A percentile compares a stretch with the other conserved stretches of the same genome.
These are phyloP conservation scores for Ramaria sp. DNA, from an alignment of 768 basidiomycete genomes.

Conservation along the genomic window DNA sequence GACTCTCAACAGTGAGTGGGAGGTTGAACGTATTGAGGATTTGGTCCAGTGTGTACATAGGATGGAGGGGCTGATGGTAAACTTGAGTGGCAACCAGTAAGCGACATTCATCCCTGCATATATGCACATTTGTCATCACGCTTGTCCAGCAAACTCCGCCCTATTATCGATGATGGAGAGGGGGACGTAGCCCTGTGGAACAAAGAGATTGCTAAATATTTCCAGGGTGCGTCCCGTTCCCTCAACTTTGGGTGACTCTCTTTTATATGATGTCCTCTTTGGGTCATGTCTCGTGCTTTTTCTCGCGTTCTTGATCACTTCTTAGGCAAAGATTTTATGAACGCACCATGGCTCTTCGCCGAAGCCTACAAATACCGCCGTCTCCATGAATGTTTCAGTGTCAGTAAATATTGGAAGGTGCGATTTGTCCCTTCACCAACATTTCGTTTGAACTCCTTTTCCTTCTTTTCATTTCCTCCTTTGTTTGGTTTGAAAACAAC, in stretches of 20 bases:
- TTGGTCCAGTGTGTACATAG: conserved; percentile 78
- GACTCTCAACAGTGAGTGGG: conserved; percentile 77
- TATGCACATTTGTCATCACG: conserved; percentile 1
- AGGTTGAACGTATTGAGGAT: conserved; percentile 77
- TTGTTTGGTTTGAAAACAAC: too few species aligned
- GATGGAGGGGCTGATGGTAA: conserved; percentile 83
- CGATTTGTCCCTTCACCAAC: too few species aligned
- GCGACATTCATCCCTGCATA: not conserved
- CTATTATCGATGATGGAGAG: conserved; percentile 84
- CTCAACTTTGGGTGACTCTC: not conserved
- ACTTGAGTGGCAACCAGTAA: conserved; percentile 57
- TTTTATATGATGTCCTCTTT: not conserved
- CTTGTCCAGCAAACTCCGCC: conserved; percentile 53
- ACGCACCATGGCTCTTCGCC: conserved; percentile 92
- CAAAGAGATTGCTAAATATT: conserved; percentile 91
- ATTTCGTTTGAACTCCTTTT: too few species aligned
- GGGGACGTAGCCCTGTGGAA: conserved; percentile 95
- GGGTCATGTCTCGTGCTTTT: not conserved
- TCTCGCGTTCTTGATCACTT: not conserved
- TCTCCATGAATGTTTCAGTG: conserved; percentile 86
- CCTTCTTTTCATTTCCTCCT: too few species aligned
- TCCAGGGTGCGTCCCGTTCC: conserved; percentile 49
- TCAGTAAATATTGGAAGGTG: conserved; percentile 79
- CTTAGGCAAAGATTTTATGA: conserved; percentile 83
- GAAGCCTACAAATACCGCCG: conserved; percentile 91